Percentiles rank a stretch among this genome's conserved stretches.
phyloP scores from a whole-genome alignment of 2,329 filamentous ascomycete species.

The Claviceps spartinae region DNA sequence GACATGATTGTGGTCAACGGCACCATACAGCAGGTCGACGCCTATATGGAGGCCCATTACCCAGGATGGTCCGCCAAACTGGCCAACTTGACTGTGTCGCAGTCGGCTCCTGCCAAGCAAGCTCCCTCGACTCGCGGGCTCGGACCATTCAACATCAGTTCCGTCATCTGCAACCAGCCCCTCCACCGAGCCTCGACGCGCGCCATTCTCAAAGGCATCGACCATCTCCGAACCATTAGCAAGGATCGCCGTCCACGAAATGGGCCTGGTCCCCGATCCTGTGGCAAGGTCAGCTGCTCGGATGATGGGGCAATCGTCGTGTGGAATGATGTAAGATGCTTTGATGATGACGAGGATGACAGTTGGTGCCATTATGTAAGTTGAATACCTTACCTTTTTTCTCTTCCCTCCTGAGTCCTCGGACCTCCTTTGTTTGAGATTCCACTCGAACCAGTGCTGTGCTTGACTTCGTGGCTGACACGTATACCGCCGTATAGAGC shows the following conservation, averaged over 20 bases:
- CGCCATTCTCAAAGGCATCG: background rate
- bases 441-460: too few species aligned
- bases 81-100: background rate
- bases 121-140: background rate
- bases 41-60: constrained; percentile 8
- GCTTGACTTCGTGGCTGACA: background rate
- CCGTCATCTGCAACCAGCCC: background rate
- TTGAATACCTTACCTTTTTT: too few species aligned
- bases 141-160: background rate
- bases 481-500: background rate
- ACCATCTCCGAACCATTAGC: background rate
- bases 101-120: background rate
- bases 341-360: too few species aligned
- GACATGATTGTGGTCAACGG: constrained; percentile 11
- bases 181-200: background rate
- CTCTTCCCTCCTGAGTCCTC: background rate
- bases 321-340: background rate
- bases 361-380: too few species aligned
- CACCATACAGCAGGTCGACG: constrained; percentile 17
- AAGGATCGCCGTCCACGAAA: background rate
- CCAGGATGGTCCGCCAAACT: background rate
- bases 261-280: background rate
- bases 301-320: background rate
- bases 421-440: background rate
- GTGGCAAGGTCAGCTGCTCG: background rate